Base-by-base conservation (phyloP, 2,329 filamentous ascomycete species). In the Biscogniauxia mediterranea region DNA sequence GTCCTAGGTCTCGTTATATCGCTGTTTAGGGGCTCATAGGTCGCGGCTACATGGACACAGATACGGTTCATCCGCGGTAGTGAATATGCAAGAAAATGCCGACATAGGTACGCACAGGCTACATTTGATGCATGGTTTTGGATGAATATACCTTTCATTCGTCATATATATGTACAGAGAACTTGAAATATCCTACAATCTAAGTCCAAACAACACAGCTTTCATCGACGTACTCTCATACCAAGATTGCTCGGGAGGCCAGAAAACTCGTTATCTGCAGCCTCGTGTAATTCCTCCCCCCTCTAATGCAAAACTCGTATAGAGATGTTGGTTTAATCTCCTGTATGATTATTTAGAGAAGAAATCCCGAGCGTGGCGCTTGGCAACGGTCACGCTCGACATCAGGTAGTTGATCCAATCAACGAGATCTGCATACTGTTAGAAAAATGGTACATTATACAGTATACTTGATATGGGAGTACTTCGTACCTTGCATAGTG, bases 331-430 rank as follows among this genome's bases (percentile, higher is more conserved):
- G 3, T 9, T 6, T 13, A 28, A 1, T 32, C 7, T 32, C 11
- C 28, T 32, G 2, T 23, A 1, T 52, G n/a, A 5, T 23, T 26
- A 15, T 26, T 17, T 21, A 26, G 25, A 26, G 25, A 54, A 28
- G 23, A 46, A 46, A 46, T 54, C 52, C 11, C 52, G 52, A 32
- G 52, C 52, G 17, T 54, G 52, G 4, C 26, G 21, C 52, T 54
- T 54, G 7, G n/a, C 23, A 26, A 23, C 8, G 52, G 52, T 13
- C 6, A 32, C n/a, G 21, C 52, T 26, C 20, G 23, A 54, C 26
- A 54, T 26, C 6, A 32, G n/a, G n/a, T 32, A 54, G 52, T 54
- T 54, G 26, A 54, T 13, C 52, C 52, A 54, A 19, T 54, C 52
- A 32, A 54, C 26, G 25, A 54, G 52, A 19, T 54, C 52, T 54